These are phyloP conservation scores for Exophiala sideris DNA, from an alignment of 2,329 filamentous ascomycete genomes.

Conservation along the genomic window DNA sequence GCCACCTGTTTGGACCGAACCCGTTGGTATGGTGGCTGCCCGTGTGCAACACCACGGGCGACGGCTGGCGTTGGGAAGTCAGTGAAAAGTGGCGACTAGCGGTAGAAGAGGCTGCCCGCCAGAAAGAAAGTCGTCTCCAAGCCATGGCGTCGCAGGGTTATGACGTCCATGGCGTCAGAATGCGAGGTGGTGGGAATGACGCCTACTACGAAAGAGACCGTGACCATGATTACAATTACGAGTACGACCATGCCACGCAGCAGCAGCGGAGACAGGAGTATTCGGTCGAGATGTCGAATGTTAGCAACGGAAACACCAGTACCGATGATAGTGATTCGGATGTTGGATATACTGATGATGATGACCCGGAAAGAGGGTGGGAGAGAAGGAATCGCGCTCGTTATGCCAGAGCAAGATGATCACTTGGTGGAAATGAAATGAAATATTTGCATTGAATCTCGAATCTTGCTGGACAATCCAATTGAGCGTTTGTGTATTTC, in stretches of 20 bases:
- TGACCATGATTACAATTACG: slow-evolving; percentile 3
- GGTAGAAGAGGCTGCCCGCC: slow-evolving; percentile 31
- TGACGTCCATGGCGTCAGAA: neutral
- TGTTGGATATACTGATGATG: slow-evolving; percentile 14
- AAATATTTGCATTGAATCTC: neutral
- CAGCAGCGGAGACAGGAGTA: neutral
- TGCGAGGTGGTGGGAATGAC: slow-evolving; percentile 3
- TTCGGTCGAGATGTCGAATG: slow-evolving; percentile 21
- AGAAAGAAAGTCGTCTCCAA: slow-evolving; percentile 21
- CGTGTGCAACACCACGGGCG: slow-evolving; percentile 78
- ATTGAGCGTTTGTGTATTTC: no score
- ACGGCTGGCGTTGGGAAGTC: slow-evolving; percentile 93
- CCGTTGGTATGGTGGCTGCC: slow-evolving; percentile 75
- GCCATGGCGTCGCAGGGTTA: slow-evolving; percentile 27
- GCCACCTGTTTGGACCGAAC: slow-evolving; percentile 74
- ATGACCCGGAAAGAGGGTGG: slow-evolving; percentile 8
- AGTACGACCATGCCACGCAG: slow-evolving; percentile 1
- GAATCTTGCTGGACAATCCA: no score
- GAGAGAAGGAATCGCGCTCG: slow-evolving; percentile 4
- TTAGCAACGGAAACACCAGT: slow-evolving; percentile 19
- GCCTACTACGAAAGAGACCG: slow-evolving; percentile 17
- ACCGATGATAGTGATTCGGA: slow-evolving; percentile 14
- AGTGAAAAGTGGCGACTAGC: slow-evolving; percentile 74
- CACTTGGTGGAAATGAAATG: no score
- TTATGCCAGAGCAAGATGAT: neutral